These are phyloP conservation scores for Dittrichia graveolens DNA, from an alignment of 129 eudicot species.

Conservation along the genomic window DNA sequence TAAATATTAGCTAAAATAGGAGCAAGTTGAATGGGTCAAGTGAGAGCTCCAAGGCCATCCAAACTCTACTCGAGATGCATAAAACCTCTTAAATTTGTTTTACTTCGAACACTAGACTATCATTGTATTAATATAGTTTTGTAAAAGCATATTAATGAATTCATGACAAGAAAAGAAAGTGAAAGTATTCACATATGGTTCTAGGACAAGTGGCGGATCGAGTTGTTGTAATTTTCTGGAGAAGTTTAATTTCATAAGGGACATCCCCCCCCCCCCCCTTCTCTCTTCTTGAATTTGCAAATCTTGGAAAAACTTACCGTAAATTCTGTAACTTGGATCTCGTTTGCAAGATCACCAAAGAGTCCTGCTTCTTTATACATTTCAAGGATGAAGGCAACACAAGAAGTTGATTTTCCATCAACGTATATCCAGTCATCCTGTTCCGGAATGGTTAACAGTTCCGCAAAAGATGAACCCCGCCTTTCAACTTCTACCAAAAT, in stretches of 20 bases:
- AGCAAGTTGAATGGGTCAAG: background rate
- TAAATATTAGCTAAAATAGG: background rate
- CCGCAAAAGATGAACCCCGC: conserved; percentile 86
- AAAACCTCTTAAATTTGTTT: background rate
- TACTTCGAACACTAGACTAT: background rate
- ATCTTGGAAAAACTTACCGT: conserved; percentile 65
- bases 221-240: too few species aligned
- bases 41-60: background rate
- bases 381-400: conserved; percentile 90
- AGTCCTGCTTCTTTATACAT: conserved; percentile 96
- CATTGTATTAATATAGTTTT: background rate
- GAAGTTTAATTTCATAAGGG: too few species aligned
- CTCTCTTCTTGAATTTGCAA: background rate
- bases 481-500: conserved; percentile 84
- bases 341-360: conserved; percentile 61
- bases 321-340: conserved; percentile 90
- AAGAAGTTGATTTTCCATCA: conserved; percentile 89
- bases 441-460: conserved; percentile 79
- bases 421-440: conserved; percentile 85
- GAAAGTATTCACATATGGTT: too few species aligned
- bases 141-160: background rate
- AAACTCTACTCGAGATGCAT: background rate
- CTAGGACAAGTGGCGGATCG: too few species aligned
- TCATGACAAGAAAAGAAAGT: background rate
- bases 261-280: too few species aligned